Evolutionary conservation across 192 early-diverging fungal genomes (phyloP).

Genomic region (Entomortierella lignicola): DNA sequence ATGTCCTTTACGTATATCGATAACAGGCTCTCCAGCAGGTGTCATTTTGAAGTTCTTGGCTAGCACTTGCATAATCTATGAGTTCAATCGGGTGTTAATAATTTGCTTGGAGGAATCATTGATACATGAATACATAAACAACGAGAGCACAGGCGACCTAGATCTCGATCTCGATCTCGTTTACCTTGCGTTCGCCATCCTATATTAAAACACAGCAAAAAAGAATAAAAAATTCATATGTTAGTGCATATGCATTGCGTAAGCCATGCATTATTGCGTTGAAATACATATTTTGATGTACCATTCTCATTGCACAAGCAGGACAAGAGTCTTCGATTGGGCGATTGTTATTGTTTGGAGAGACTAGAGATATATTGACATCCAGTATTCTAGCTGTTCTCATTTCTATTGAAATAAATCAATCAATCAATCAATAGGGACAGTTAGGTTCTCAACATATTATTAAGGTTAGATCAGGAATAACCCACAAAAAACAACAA

Average conservation of each 20-base stretch:
- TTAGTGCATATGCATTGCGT: too few relatives aligned
- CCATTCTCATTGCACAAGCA: constrained; percentile 51
- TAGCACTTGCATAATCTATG: constrained; percentile 45
- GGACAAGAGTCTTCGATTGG: constrained; percentile 47
- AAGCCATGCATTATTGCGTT: too few relatives aligned
- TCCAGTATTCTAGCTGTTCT: constrained; percentile 38
- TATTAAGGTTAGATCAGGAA: too few relatives aligned
- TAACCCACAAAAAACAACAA: too few relatives aligned
- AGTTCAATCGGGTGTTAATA: not conserved
- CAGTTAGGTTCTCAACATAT: too few relatives aligned
- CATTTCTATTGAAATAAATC: constrained; percentile 26
- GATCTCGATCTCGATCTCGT: too few relatives aligned
- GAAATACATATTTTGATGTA: not conserved
- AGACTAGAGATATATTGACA: constrained; percentile 34
- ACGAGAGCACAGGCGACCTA: too few relatives aligned
- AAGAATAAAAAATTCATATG: not conserved
- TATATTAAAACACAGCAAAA: not conserved
- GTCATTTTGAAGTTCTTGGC: constrained; percentile 52
- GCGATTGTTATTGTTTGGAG: constrained; percentile 42
- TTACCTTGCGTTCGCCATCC: constrained; percentile 42
- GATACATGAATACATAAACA: too few relatives aligned
- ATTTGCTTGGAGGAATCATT: too few relatives aligned
- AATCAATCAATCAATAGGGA: too few relatives aligned
- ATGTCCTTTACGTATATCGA: constrained; percentile 43
- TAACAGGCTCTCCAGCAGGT: constrained; percentile 37